These are phyloP conservation scores for Exophiala sideris DNA, from an alignment of 2,329 filamentous ascomycete genomes.

Conservation along the genomic window DNA sequence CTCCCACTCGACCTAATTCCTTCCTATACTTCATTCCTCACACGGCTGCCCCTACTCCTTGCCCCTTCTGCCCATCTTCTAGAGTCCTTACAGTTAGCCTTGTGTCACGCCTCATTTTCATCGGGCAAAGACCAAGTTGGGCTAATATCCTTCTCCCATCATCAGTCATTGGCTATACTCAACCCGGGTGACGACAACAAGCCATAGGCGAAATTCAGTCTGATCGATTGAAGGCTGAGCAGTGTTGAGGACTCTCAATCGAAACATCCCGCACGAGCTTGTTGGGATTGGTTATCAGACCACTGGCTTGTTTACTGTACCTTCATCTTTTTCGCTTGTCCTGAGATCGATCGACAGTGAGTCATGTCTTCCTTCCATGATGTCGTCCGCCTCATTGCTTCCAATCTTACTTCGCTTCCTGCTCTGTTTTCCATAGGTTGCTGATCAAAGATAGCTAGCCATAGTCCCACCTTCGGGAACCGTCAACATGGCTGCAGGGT, in stretches of 20 bases:
- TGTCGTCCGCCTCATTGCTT: background rate
- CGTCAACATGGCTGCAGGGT: too few species aligned
- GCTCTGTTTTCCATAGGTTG: background rate
- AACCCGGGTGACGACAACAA: background rate
- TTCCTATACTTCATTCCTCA: background rate
- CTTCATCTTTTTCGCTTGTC: too few species aligned
- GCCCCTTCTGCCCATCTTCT: background rate
- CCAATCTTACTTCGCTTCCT: background rate
- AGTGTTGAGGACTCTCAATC: background rate
- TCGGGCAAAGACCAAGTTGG: background rate
- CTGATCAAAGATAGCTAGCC: background rate
- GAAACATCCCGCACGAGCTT: background rate
- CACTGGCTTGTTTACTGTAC: too few species aligned
- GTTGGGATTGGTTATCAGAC: too few species aligned
- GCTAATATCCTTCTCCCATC: background rate
- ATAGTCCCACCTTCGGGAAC: too few species aligned
- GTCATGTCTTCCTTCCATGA: background rate
- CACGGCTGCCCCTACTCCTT: background rate
- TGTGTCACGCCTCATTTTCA: background rate
- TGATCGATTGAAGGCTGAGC: slow-evolving; percentile 2
- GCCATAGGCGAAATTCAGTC: slow-evolving; percentile 1
- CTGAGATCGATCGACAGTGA: background rate
- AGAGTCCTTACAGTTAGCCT: background rate
- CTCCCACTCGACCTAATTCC: background rate
- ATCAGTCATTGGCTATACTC: background rate